phyloP scores from a whole-genome alignment of 768 basidiomycete genomes.

The Suillus lakei region DNA sequence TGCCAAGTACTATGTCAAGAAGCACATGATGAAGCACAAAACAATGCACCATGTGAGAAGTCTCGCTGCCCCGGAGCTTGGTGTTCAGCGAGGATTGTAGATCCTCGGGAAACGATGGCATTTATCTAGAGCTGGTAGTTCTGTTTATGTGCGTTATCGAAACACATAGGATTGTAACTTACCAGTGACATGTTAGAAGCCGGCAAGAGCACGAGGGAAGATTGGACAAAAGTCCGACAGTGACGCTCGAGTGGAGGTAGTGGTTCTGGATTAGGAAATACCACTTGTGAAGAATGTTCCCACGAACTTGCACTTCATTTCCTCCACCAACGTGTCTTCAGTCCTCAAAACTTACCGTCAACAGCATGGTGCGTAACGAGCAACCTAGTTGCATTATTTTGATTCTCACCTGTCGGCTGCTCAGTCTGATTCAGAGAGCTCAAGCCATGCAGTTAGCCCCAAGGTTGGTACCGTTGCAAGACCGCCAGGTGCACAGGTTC shows the following conservation, averaged over 20 bases:
- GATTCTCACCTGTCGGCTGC: not conserved
- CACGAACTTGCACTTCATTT: constrained; percentile 2
- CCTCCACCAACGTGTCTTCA: not conserved
- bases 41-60: constrained; percentile 78
- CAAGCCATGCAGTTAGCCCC: constrained; percentile 46
- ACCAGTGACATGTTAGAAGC: not conserved
- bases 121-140: constrained; percentile 61
- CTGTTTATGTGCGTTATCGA: not conserved
- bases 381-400: constrained; percentile 7
- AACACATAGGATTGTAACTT: constrained; percentile 1
- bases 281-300: not conserved
- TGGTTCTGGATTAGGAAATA: constrained; percentile 1
- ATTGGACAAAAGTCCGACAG: not conserved
- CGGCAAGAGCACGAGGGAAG: not conserved
- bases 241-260: not conserved
- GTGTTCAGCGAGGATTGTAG: constrained; percentile 87
- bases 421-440: constrained; percentile 83
- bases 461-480: constrained; percentile 59
- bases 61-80: constrained; percentile 73
- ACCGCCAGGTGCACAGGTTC: constrained; percentile 82
- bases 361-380: constrained; percentile 7
- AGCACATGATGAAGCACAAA: not conserved
- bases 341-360: constrained; percentile 1
- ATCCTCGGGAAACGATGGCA: constrained; percentile 78
- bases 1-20: constrained; percentile 7